Evolutionary conservation across 768 basidiomycete species (phyloP).

Genomic region (Phaeotremella skinneri): DNA sequence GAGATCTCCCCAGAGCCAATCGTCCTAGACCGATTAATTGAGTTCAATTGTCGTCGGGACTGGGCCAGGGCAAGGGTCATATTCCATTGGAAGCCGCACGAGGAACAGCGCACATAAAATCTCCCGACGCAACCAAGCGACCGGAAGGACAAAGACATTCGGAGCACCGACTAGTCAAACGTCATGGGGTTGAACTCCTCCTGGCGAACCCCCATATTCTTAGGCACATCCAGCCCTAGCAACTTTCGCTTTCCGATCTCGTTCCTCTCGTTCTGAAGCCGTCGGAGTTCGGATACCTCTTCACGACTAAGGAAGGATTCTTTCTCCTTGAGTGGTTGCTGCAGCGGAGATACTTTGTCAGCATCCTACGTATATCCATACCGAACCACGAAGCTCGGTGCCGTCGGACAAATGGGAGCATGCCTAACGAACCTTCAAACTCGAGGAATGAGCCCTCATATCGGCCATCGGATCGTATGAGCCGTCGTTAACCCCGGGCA

Average conservation of each 20-base stretch:
- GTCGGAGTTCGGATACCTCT: slow-evolving; percentile 74
- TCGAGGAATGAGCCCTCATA: slow-evolving; percentile 68
- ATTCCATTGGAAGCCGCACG: too few species aligned
- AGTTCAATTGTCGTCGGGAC: too few species aligned
- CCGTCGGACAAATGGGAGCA: not conserved
- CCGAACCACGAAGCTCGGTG: not conserved
- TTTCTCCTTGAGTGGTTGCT: slow-evolving; percentile 56
- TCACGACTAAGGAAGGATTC: slow-evolving; percentile 76
- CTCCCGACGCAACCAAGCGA: too few species aligned
- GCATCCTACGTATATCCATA: not conserved
- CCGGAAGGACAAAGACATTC: not conserved
- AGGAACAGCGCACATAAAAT: too few species aligned
- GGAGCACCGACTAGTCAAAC: not conserved
- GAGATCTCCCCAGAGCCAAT: too few species aligned
- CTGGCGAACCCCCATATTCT: slow-evolving; percentile 43
- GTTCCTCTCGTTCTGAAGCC: slow-evolving; percentile 77
- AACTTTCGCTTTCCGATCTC: slow-evolving; percentile 59
- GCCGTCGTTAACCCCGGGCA: slow-evolving; percentile 62
- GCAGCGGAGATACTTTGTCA: not conserved
- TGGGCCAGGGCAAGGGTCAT: too few species aligned
- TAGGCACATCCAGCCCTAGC: slow-evolving; percentile 44
- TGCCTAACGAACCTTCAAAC: slow-evolving; percentile 63
- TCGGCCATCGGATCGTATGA: slow-evolving; percentile 80
- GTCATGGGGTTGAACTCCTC: slow-evolving; percentile 27
- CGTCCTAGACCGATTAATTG: too few species aligned